These are phyloP conservation scores for Paramecium sexaurelia DNA, from an alignment of 73 alveolate species.

Conservation along the genomic window DNA sequence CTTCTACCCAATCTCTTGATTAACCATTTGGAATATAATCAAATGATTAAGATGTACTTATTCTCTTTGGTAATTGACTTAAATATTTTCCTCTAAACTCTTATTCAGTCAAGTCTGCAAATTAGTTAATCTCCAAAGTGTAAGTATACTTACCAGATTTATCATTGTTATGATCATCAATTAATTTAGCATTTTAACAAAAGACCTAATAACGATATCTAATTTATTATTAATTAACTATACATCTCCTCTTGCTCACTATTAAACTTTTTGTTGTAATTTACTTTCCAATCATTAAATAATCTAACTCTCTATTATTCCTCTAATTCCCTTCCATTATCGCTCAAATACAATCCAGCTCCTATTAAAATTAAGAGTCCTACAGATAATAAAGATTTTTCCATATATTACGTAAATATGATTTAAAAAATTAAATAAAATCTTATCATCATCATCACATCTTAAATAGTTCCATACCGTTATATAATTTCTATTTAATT, in stretches of 20 bases:
- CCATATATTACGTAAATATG: background rate
- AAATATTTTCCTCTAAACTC: background rate
- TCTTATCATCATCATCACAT: background rate
- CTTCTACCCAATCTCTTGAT: slow-evolving; percentile 14
- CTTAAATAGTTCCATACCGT: background rate
- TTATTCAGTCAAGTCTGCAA: background rate
- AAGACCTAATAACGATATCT: background rate
- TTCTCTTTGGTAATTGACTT: background rate
- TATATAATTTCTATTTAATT: background rate
- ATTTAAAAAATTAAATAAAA: background rate
- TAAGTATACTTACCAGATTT: background rate
- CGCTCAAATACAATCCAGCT: background rate
- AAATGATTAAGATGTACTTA: background rate
- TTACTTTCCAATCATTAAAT: background rate
- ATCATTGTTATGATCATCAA: background rate
- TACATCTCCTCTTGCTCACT: background rate
- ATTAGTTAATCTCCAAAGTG: background rate
- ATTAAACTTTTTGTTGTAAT: background rate
- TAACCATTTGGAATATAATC: slow-evolving; percentile 1
- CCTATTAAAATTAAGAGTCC: background rate
- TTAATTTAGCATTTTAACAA: background rate
- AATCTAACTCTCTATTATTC: background rate
- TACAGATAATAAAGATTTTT: background rate
- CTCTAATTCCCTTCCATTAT: background rate
- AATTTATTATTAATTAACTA: background rate